Conservation (phyloP, 352 stramenopile species). For the Globisporangium polare region DNA sequence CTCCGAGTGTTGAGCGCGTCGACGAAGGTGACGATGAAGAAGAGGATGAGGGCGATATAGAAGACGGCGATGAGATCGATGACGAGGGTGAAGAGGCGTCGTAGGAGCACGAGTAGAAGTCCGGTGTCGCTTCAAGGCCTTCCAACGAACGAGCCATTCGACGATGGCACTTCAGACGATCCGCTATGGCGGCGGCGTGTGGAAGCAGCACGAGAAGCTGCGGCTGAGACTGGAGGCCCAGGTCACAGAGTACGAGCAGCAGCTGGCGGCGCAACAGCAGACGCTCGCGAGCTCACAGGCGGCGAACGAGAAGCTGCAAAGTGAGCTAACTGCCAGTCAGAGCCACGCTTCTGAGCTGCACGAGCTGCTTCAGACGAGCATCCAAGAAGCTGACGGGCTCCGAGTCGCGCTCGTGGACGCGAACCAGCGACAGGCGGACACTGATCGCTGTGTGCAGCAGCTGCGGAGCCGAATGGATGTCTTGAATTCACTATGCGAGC, state of each 20-base stretch:
- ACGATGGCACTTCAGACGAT: conserved; percentile 24
- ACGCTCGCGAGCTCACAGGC: neutral
- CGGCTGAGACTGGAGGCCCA: conserved; percentile 13
- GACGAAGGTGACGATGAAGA: conserved; percentile 13
- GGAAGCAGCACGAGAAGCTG: conserved; percentile 29
- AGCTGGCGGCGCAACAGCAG: conserved; percentile 3
- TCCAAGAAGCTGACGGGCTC: neutral
- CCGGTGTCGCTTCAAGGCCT: neutral
- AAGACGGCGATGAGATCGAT: conserved; percentile 26
- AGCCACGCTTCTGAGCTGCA: neutral
- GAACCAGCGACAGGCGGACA: neutral
- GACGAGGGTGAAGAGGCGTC: conserved; percentile 14
- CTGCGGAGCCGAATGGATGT: neutral
- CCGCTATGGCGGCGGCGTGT: conserved; percentile 26
- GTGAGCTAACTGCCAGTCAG: conserved; percentile 6
- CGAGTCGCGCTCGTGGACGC: neutral
- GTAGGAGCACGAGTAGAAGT: conserved; percentile 9
- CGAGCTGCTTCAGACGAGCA: neutral
- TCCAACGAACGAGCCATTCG: neutral
- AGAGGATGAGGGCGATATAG: conserved; percentile 23
- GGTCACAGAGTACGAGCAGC: conserved; percentile 3
- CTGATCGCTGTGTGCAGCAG: neutral
- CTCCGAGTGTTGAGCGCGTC: neutral
- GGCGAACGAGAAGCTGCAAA: neutral
- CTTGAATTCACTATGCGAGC: neutral